These are phyloP conservation scores for Chenopodium suecicum DNA, from an alignment of 148 eudicot species.

Conservation along the genomic window DNA sequence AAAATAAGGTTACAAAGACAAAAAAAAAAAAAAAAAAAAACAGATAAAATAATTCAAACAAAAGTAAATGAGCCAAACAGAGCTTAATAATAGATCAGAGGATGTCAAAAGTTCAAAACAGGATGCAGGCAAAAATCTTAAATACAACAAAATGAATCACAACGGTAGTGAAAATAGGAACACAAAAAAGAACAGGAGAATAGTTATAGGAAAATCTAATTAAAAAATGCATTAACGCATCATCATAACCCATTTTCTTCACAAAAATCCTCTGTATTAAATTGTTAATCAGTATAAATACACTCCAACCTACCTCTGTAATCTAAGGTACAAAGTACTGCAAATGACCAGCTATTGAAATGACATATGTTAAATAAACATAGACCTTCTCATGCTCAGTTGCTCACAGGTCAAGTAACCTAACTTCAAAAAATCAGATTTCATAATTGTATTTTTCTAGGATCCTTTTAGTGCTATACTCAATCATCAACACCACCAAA, in stretches of 20 bases:
- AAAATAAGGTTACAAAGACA: no score
- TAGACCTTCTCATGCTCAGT: neutral
- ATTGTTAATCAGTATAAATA: neutral
- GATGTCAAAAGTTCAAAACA: conserved; percentile 3
- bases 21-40: no score
- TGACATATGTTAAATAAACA: neutral
- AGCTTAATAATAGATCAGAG: neutral
- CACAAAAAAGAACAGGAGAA: neutral
- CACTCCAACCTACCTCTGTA: neutral
- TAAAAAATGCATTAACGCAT: neutral
- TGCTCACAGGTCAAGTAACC: no score
- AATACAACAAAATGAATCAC: neutral
- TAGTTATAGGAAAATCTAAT: neutral
- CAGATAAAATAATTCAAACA: no score
- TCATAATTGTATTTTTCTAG: neutral
- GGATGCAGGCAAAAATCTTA: conserved; percentile 3
- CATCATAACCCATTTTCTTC: neutral
- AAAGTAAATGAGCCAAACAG: no score
- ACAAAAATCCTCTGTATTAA: neutral
- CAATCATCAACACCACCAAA: neutral
- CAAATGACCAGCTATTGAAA: neutral
- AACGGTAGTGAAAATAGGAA: neutral
- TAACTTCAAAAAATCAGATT: no score
- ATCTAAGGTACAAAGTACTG: neutral
- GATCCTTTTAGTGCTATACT: neutral